Evolutionary conservation across 2,329 filamentous ascomycete species (phyloP).

Genomic region (Apiospora aurea): DNA sequence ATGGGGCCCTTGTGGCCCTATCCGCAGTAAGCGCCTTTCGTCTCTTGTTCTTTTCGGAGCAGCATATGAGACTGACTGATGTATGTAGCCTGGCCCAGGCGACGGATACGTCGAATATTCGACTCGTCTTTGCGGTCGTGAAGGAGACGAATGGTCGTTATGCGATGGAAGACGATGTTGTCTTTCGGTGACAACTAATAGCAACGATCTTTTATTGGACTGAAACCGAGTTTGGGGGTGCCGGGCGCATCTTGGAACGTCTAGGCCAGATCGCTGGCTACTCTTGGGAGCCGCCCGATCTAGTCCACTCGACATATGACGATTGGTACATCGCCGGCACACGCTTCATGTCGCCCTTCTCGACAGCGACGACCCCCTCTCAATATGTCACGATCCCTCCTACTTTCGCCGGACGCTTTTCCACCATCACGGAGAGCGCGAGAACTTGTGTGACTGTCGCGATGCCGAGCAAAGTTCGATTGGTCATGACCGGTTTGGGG

Average conservation of each 20-base stretch:
- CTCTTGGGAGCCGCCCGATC: constrained; percentile 69
- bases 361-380: constrained; percentile 54
- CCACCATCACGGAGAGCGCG: constrained; percentile 42
- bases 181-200: too few relatives aligned
- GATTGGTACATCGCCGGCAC: constrained; percentile 82
- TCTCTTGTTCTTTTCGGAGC: constrained; percentile 92
- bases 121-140: constrained; percentile 95
- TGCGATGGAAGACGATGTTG: too few relatives aligned
- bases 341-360: constrained; percentile 61
- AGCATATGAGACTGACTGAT: background rate
- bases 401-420: constrained; percentile 47
- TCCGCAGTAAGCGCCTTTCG: constrained; percentile 46
- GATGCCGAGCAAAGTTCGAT: too few relatives aligned
- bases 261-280: constrained; percentile 77
- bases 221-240: too few relatives aligned
- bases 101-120: constrained; percentile 97
- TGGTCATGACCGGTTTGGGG: too few relatives aligned
- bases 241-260: constrained; percentile 70
- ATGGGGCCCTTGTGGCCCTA: constrained; percentile 87
- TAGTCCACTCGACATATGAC: constrained; percentile 78
- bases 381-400: constrained; percentile 54
- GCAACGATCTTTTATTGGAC: too few relatives aligned
- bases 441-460: too few relatives aligned
- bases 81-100: constrained; percentile 89
- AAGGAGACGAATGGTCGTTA: constrained; percentile 78